These are phyloP conservation scores for Cephaloascus albidus DNA, from an alignment of 805 yeast species.

Conservation along the genomic window DNA sequence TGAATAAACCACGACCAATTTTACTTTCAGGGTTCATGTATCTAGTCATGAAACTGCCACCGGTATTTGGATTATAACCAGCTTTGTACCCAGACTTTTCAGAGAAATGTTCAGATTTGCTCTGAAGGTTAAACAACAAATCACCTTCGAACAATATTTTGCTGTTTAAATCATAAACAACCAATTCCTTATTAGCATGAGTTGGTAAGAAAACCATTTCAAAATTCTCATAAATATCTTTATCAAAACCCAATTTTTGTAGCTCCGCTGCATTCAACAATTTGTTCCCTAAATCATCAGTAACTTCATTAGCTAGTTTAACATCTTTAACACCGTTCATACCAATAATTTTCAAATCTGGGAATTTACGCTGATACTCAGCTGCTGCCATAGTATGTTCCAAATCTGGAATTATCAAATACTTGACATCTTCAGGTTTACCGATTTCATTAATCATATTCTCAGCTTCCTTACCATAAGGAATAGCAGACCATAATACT, in stretches of 20 bases:
- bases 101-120: conserved; percentile 34
- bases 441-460: conserved; percentile 24
- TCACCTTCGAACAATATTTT: conserved; percentile 52
- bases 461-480: conserved; percentile 37
- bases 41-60: conserved; percentile 14
- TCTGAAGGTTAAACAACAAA: conserved; percentile 45
- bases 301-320: conserved; percentile 31
- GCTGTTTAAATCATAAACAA: conserved; percentile 35
- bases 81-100: conserved; percentile 35
- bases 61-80: conserved; percentile 30
- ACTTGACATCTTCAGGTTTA: conserved; percentile 26
- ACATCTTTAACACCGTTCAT: conserved; percentile 30
- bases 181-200: conserved; percentile 52
- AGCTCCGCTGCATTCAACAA: conserved; percentile 16
- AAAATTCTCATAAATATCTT: conserved; percentile 28
- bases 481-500: conserved; percentile 51
- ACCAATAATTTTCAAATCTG: conserved; percentile 45
- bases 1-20: conserved; percentile 10
- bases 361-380: conserved; percentile 39
- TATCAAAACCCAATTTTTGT: conserved; percentile 24
- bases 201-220: conserved; percentile 49
- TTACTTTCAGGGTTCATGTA: conserved; percentile 16
- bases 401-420: conserved; percentile 50
- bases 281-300: conserved; percentile 22
- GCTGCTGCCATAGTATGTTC: conserved; percentile 60